phyloP scores from a whole-genome alignment of 352 stramenopile species.

The Globisporangium spiculum region DNA sequence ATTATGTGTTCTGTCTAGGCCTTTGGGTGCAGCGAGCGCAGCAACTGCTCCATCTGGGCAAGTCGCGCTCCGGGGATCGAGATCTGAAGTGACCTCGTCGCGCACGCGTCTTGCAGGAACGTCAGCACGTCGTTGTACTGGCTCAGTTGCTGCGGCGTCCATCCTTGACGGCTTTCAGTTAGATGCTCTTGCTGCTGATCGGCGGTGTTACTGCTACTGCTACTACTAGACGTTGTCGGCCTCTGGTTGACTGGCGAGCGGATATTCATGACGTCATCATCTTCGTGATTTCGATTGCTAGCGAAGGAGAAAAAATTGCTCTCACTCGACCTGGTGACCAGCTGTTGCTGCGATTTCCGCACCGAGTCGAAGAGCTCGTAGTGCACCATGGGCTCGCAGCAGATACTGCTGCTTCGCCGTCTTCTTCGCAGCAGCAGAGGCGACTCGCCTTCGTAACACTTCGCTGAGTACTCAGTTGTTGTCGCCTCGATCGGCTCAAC shows the following conservation, averaged over 20 bases:
- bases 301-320: conserved; percentile 11
- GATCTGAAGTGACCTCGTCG: conserved; percentile 25
- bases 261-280: conserved; percentile 37
- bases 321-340: background rate
- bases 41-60: conserved; percentile 43
- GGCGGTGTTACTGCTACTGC: background rate
- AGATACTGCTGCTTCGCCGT: conserved; percentile 18
- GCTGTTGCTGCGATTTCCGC: conserved; percentile 18
- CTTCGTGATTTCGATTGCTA: conserved; percentile 15
- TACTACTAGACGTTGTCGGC: background rate
- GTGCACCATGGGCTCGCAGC: conserved; percentile 30
- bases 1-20: conserved; percentile 10
- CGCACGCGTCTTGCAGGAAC: conserved; percentile 34
- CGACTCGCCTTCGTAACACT: background rate
- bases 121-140: conserved; percentile 42
- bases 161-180: conserved; percentile 9
- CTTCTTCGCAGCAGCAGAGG: background rate
- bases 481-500: background rate
- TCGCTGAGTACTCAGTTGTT: background rate
- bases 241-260: conserved; percentile 25
- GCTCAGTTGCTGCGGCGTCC: conserved; percentile 39
- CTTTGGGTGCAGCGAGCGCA: conserved; percentile 36
- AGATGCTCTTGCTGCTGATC: background rate
- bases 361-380: conserved; percentile 37
- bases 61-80: conserved; percentile 32